Evolutionary conservation across 192 early-diverging fungal genomes (phyloP).

Genomic region (Backusella mclennaniae): DNA sequence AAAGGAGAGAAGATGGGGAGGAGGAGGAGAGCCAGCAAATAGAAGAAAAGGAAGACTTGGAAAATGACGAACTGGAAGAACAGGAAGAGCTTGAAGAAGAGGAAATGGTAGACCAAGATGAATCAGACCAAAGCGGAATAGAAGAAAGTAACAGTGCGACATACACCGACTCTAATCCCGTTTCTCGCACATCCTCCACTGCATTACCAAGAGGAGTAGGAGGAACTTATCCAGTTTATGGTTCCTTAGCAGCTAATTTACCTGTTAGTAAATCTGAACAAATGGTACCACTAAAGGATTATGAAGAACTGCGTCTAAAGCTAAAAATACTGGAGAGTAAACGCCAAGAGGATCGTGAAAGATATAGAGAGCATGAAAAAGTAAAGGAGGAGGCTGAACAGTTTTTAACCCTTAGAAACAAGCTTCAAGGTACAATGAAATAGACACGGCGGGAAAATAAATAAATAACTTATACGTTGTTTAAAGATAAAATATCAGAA

Average conservation of each 20-base stretch:
- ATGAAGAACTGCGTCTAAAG: slow-evolving; percentile 79
- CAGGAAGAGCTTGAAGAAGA: slow-evolving; percentile 34
- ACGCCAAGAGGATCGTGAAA: slow-evolving; percentile 78
- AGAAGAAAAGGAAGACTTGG: not conserved
- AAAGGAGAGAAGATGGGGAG: slow-evolving; percentile 22
- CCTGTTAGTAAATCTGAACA: slow-evolving; percentile 33
- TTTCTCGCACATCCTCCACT: not conserved
- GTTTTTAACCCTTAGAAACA: slow-evolving; percentile 60
- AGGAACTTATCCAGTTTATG: not conserved
- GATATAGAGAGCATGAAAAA: slow-evolving; percentile 68
- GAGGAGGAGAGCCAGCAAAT: not conserved
- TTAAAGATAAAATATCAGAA: slow-evolving; percentile 61
- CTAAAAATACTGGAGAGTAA: slow-evolving; percentile 76
- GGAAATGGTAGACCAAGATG: slow-evolving; percentile 20
- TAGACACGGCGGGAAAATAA: not conserved
- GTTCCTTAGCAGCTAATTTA: slow-evolving; percentile 12
- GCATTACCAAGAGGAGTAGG: not conserved
- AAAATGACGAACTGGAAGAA: slow-evolving; percentile 16
- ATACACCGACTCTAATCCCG: not conserved
- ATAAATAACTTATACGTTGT: not conserved
- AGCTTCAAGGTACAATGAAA: slow-evolving; percentile 51
- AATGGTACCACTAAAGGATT: slow-evolving; percentile 64
- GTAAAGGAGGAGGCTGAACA: slow-evolving; percentile 73
- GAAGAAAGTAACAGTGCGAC: not conserved
- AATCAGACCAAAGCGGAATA: not conserved